Percentiles rank a stretch among this genome's conserved stretches.
phyloP scores from a whole-genome alignment of 1,284 basidiomycete species.

The Quambalaria eucalypti region DNA sequence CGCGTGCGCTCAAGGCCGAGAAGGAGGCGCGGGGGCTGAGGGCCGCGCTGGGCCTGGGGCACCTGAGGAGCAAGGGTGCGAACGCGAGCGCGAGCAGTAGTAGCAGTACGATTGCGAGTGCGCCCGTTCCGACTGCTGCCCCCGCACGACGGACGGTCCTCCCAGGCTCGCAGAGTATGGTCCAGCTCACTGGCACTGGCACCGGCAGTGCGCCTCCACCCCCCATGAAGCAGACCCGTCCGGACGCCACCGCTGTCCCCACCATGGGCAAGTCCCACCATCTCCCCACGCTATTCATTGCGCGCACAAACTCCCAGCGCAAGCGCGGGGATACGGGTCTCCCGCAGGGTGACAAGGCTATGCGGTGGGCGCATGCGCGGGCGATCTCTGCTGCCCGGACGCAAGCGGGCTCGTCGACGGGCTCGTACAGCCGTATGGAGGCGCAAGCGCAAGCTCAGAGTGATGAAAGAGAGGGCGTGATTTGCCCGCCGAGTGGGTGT shows the following conservation, averaged over 20 bases:
- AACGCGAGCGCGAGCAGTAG: too few relatives aligned
- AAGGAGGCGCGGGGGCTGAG: background rate
- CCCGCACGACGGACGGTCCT: too few relatives aligned
- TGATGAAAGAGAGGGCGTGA: background rate
- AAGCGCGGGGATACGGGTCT: constrained; percentile 16
- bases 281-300: constrained; percentile 19
- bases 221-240: too few relatives aligned
- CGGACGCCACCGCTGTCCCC: too few relatives aligned
- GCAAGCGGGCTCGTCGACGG: background rate
- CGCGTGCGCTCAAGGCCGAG: background rate
- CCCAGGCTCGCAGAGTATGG: background rate
- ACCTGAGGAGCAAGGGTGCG: too few relatives aligned
- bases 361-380: too few relatives aligned
- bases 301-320: constrained; percentile 18
- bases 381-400: background rate
- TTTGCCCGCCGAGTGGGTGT: background rate
- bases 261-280: background rate
- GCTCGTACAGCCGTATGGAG: background rate
- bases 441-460: background rate
- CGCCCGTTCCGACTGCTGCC: too few relatives aligned
- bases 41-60: too few relatives aligned
- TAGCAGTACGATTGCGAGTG: too few relatives aligned
- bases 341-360: constrained; percentile 6
- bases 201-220: too few relatives aligned
- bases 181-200: too few relatives aligned